Base-by-base conservation (phyloP, 768 basidiomycete genomes). In the Termitomyces sp. region DNA sequence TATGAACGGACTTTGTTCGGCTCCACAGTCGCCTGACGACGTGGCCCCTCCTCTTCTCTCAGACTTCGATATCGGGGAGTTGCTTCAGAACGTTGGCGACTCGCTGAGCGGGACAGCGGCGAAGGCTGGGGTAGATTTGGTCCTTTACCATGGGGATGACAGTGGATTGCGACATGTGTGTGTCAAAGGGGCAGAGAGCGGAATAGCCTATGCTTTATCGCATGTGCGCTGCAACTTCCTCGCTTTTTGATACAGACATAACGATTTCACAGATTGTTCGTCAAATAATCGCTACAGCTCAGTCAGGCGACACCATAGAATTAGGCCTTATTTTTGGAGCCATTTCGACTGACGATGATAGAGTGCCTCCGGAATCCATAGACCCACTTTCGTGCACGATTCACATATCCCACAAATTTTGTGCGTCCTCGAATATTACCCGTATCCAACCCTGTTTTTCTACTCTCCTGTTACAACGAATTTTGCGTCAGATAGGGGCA, bases 1-100 rank as follows among this genome's bases (percentile, higher is more conserved):
- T 69, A 84, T 92, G 83, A 67, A 78, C 6, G 71, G 80, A 12
- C 78, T 87, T 65, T 77, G 75, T 58, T 66, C 70, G 26, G 40
- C 51, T 43, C 46, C 53, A 1, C 43, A 48, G 22, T 30, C 47
- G 14, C 54, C 36, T 32, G 48, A 36, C 4, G 28, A 51, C 14
- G 44, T 44, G 49, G 16, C 64, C 13, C 59, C 59, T 30, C 54
- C 57, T 51, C 54, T 56, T 20, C 56, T 67, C n/a, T 82, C 83
- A 53, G 90, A 94, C 67, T 97, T 96, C 67, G 94, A 98, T 72
- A 84, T 97, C 40, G 94, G 91, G 24, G 94, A 98, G 69, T 77
- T 92, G 73, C 68, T 96, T 63, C 95, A 97, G 72, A 87, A 83
- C 66, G 86, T 94, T 9, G 94, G 92, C 10, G 94, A 98, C 73